Conservation (phyloP, 177 flowering plant species). For the Vitis hybrid region DNA sequence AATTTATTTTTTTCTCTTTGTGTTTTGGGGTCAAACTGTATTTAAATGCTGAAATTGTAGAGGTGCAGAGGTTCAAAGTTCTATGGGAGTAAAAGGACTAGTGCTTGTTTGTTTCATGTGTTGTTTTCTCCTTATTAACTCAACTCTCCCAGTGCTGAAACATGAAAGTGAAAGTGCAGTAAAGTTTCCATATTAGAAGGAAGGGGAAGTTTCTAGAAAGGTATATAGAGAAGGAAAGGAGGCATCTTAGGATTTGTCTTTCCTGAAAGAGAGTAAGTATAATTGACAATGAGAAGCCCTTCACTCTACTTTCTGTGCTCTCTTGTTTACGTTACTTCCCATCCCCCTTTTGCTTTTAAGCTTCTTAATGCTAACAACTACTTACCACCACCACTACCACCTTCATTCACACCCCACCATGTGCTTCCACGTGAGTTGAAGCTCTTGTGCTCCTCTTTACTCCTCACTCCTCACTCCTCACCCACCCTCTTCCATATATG, state of each 20-base stretch:
- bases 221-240: conserved; percentile 37
- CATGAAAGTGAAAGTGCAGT: conserved; percentile 45
- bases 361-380: conserved; percentile 5
- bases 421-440: conserved; percentile 5
- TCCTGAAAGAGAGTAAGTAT: conserved; percentile 31
- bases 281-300: conserved; percentile 24
- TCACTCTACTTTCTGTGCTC: conserved; percentile 28
- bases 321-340: conserved; percentile 15
- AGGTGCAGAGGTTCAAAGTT: conserved; percentile 30
- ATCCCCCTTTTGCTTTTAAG: background rate
- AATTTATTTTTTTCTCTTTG: background rate
- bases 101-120: conserved; percentile 51
- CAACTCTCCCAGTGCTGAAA: conserved; percentile 8
- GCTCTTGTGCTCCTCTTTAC: no score
- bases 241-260: conserved; percentile 60
- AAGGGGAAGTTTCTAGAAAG: conserved; percentile 53
- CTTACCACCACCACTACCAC: background rate
- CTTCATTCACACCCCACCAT: conserved; percentile 1
- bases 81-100: conserved; percentile 25
- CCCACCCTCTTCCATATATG: no score
- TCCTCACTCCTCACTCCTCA: no score
- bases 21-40: background rate
- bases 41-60: conserved; percentile 2
- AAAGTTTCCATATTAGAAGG: conserved; percentile 24
- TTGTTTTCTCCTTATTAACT: conserved; percentile 47